Evolutionary conservation across 768 basidiomycete species (phyloP), one percentile per base, ranked within the genome.

Genomic region (Clavaria fumosa): DNA sequence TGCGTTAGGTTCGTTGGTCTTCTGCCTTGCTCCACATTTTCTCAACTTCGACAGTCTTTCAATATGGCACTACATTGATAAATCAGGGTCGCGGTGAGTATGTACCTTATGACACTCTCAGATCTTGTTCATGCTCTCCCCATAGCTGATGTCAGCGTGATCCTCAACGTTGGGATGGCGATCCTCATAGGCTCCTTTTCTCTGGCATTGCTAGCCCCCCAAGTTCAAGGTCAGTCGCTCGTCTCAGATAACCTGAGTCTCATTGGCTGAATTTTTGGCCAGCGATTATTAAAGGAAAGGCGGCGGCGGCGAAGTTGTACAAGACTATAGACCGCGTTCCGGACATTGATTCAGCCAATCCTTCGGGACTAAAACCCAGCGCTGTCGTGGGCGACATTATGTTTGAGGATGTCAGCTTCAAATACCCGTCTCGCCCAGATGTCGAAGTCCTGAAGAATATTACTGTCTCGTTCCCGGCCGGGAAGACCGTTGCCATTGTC

Each of bases 131-230:
- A 21, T 19, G 34, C n/a, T 38, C n/a, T n/a, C 23, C 40, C 26
- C 39, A 47, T 42, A 77, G 79, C 75, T 15, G 61, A 62, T 31
- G 61, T 79, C 6, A 90, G 88, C 7, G 48, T 64, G 12, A 72
- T 95, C 39, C 69, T 95, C 39, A 95, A 82, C 46, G 86, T 89
- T 28, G 72, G 90, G 56, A 58, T 85, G 46, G 67, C 83, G 32
- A 75, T 91, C 50, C 58, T 91, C 27, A 88, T 89, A 48, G 90
- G 89, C 49, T 83, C 86, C 1, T 91, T 96, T 65, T 88, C 85
- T 11, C 64, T 90, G 38, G 82, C 78, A 3, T 49, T 84, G 50
- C 59, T 95, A 37, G 81, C 83, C 1, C 93, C 93, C 1, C 88
- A 95, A 52, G 62, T 90, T 61, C 81, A 83, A 70, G 77, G 79